Conservation (phyloP, 208 protist species). For the Porcisia hertigi region DNA sequence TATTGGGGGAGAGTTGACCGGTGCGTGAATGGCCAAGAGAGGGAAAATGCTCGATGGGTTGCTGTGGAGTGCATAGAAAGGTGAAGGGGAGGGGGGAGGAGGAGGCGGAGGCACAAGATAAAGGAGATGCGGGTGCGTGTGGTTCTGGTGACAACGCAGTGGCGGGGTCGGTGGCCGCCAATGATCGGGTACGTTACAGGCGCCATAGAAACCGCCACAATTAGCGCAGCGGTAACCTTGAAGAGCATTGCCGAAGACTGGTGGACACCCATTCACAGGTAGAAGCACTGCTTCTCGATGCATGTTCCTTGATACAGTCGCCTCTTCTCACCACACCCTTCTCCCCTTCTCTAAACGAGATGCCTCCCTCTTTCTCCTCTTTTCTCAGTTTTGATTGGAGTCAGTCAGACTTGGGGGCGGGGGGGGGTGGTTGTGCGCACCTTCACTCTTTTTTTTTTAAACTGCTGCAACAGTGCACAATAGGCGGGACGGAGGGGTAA, state of each 20-base stretch:
- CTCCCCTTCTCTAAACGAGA: background rate
- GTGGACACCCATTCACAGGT: background rate
- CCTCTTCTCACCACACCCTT: background rate
- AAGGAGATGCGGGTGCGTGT: background rate
- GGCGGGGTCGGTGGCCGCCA: background rate
- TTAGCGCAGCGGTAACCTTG: background rate
- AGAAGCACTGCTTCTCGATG: background rate
- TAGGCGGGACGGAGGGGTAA: background rate
- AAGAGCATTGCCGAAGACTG: background rate
- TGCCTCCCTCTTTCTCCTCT: background rate
- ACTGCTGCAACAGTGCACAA: background rate
- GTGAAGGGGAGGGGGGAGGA: background rate
- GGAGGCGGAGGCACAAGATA: background rate
- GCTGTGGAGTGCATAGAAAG: background rate
- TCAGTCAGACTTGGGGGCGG: too few relatives aligned
- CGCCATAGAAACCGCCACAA: background rate
- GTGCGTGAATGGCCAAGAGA: background rate
- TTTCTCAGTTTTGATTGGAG: background rate
- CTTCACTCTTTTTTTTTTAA: background rate
- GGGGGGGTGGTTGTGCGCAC: background rate
- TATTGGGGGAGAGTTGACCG: background rate
- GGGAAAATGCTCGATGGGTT: background rate
- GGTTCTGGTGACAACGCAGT: background rate
- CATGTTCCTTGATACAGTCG: background rate
- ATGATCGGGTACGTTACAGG: background rate